These are phyloP conservation scores for Phytopythium mirpurense DNA, from an alignment of 352 stramenopile species.

Conservation along the genomic window DNA sequence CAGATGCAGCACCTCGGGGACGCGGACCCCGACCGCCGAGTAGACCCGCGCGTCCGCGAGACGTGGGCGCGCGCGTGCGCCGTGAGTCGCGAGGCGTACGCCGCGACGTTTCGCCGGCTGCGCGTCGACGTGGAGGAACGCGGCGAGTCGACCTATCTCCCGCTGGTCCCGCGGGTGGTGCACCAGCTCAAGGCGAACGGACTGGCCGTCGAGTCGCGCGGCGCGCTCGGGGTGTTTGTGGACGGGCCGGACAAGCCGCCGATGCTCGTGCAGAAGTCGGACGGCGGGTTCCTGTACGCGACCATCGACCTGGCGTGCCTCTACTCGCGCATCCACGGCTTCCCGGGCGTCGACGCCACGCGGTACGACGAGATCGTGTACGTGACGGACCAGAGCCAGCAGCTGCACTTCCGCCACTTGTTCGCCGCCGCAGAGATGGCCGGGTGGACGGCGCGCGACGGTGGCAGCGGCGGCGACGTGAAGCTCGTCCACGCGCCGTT, in stretches of 20 bases:
- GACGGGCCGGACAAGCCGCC: conserved; percentile 62
- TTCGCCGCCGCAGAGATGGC: conserved; percentile 53
- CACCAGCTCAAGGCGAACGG: conserved; percentile 35
- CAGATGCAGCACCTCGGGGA: conserved; percentile 56
- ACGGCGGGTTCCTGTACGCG: conserved; percentile 77
- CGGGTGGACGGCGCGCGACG: conserved; percentile 33
- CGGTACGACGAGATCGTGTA: conserved; percentile 80
- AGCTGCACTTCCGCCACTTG: conserved; percentile 76
- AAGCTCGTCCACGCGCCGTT: conserved; percentile 70
- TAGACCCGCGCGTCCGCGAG: conserved; percentile 36
- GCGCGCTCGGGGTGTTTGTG: conserved; percentile 70
- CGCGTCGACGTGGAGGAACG: conserved; percentile 57
- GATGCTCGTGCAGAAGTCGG: conserved; percentile 80
- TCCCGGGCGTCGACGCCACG: conserved; percentile 54
- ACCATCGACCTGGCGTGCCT: conserved; percentile 72
- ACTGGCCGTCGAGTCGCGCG: conserved; percentile 47
- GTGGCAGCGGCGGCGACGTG: conserved; percentile 25
- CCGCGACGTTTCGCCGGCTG: conserved; percentile 61
- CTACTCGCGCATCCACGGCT: conserved; percentile 67
- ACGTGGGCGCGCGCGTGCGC: conserved; percentile 64
- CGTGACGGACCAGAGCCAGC: conserved; percentile 76
- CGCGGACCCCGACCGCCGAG: neutral
- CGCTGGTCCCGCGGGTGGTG: conserved; percentile 42
- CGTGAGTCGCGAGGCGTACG: conserved; percentile 65
- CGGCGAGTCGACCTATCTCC: conserved; percentile 76